Conservation (phyloP, 148 eudicot species). For the Rhododendron williamsianum region DNA sequence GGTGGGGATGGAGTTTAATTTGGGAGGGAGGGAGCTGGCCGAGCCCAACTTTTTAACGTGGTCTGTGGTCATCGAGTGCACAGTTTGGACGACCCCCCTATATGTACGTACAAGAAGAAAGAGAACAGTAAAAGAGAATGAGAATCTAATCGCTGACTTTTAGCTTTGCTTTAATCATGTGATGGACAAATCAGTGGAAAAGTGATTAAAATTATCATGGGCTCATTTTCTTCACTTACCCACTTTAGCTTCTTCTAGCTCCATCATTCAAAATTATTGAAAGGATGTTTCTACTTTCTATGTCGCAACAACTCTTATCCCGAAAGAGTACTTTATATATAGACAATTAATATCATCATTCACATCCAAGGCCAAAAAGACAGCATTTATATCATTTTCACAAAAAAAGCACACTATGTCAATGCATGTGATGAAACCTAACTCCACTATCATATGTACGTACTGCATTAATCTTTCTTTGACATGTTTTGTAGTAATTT, state of each 20-base stretch:
- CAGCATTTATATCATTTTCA: not conserved
- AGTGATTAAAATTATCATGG: slow-evolving; percentile 9
- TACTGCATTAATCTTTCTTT: not conserved
- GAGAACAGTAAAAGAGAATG: not conserved
- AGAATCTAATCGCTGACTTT: slow-evolving; percentile 27
- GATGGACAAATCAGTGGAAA: slow-evolving; percentile 16
- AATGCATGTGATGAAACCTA: not conserved
- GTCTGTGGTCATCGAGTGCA: not conserved
- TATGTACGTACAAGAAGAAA: not conserved
- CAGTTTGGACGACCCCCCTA: not conserved
- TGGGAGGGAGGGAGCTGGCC: not conserved
- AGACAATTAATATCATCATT: not conserved
- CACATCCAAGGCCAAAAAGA: not conserved
- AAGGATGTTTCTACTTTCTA: not conserved
- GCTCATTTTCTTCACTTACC: slow-evolving; percentile 5
- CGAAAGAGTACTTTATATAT: not conserved
- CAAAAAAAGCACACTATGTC: not conserved
- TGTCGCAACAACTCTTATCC: slow-evolving; percentile 3
- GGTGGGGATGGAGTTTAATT: not conserved
- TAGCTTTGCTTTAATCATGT: slow-evolving; percentile 13
- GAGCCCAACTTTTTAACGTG: not conserved
- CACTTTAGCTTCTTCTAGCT: not conserved
- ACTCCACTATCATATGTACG: not conserved
- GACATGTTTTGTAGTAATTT: not conserved
- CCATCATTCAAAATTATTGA: not conserved